Base-by-base conservation (phyloP, 441 rosid genomes). In the Adansonia grandidieri region DNA sequence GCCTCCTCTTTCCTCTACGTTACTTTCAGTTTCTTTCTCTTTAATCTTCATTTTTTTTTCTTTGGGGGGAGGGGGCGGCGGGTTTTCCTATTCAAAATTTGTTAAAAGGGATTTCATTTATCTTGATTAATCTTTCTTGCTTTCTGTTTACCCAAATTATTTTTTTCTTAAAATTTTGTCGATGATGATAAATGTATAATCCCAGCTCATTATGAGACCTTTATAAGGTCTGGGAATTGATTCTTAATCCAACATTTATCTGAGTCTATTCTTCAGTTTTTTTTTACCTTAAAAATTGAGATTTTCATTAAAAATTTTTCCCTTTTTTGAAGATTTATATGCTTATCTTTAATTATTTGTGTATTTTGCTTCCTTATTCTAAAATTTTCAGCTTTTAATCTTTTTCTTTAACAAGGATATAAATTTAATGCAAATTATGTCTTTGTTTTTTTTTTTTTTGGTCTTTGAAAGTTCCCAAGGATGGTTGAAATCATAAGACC, bases 181-280 rank as follows among this genome's bases (percentile, higher is more conserved):
- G 44, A 78, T 83, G 89, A 91, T 87, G 91, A 90, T 85, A 89
- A 84, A 81, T 82, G 77, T 44, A 64, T 79, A 65, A 88, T 86
- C 95, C 93, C 91, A 91, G 91, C 93, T 91, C 95, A 89, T 85
- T 89, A 89, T 86, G 93, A 91, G 90, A 47, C 91, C 91, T 87
- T 75, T 79, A 64, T 71, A 45, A 86, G 93, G 83, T 86, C 84
- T 17, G 82, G 93, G 88, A 84, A 71, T 84, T 75, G 51, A 83
- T 14, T 66, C 72, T 72, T 67, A 17, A 62, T 86, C 86, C 86
- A 80, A 85, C 84, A 81, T 81, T 84, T 82, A 77, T 87, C 95
- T 89, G 95, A 89, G 88, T 88, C 54, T 54, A 28, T 7, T 15
- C 6, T 65, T 6, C 37, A 9, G 0, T 62, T 24, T 32, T 14